phyloP scores from a whole-genome alignment of 2,329 filamentous ascomycete species.

The Aureobasidium sp. region DNA sequence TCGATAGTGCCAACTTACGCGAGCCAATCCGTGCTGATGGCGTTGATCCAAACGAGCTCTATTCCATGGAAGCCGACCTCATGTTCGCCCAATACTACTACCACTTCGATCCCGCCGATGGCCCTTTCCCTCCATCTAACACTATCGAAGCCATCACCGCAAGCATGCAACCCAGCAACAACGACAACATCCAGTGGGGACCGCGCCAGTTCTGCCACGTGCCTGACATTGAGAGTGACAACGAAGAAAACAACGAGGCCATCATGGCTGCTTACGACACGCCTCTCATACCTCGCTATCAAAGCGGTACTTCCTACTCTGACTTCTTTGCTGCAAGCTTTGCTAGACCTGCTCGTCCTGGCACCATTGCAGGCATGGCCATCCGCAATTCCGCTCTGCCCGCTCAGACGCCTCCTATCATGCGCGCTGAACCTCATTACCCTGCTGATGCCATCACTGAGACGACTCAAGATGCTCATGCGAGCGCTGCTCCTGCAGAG shows the following conservation, averaged over 20 bases:
- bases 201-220: not conserved
- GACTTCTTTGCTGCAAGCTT: not conserved
- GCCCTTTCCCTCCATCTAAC: not conserved
- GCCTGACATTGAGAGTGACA: not conserved
- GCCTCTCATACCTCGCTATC: not conserved
- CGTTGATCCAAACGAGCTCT: not conserved
- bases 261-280: not conserved
- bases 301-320: not conserved
- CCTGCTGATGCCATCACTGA: not conserved
- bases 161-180: not conserved
- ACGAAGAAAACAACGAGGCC: not conserved
- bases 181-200: not conserved
- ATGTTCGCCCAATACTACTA: slow-evolving; percentile 1
- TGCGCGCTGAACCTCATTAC: not conserved
- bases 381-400: not conserved
- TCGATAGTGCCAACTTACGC: not conserved
- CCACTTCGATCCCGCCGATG: not conserved
- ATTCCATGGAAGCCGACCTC: not conserved
- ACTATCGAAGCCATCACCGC: not conserved
- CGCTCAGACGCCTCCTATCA: not conserved
- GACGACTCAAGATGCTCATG: not conserved
- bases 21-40: not conserved
- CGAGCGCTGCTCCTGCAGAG: not conserved
- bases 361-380: not conserved
- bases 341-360: not conserved